These are phyloP conservation scores for Lachancea cidri DNA, from an alignment of 805 yeast species.

Conservation along the genomic window DNA sequence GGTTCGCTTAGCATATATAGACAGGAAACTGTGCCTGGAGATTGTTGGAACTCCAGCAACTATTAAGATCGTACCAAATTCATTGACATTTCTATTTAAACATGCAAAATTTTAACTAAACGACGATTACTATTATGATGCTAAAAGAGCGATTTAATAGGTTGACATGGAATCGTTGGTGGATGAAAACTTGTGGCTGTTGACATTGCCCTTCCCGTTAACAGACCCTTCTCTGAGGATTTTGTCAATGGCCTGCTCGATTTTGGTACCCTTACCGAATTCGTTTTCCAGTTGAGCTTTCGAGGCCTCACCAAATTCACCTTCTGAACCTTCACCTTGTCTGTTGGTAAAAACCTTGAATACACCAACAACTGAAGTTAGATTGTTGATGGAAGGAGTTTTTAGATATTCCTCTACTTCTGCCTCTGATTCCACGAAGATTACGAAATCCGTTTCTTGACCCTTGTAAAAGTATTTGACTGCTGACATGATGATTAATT, in stretches of 20 bases:
- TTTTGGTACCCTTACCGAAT: conserved; percentile 50
- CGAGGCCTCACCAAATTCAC: conserved; percentile 68
- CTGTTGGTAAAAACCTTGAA: conserved; percentile 61
- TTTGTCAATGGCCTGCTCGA: conserved; percentile 52
- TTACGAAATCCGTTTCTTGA: conserved; percentile 53
- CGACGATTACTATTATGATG: neutral
- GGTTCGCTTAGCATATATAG: too few relatives aligned
- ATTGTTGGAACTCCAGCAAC: too few relatives aligned
- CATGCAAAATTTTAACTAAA: neutral
- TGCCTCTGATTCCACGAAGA: conserved; percentile 54
- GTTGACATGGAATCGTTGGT: conserved; percentile 37
- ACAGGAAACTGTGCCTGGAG: too few relatives aligned
- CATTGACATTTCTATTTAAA: neutral
- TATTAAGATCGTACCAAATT: too few relatives aligned
- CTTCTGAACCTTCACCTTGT: conserved; percentile 63
- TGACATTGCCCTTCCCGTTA: conserved; percentile 34
- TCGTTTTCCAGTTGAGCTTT: conserved; percentile 57
- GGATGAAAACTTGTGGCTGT: conserved; percentile 31
- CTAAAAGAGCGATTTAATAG: neutral
- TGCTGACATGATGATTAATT: conserved; percentile 22
- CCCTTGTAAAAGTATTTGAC: conserved; percentile 64
- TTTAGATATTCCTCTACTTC: conserved; percentile 43
- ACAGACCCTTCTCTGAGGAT: conserved; percentile 59
- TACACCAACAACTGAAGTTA: conserved; percentile 55
- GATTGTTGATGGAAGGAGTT: conserved; percentile 41